Evolutionary conservation across 2,329 filamentous ascomycete species (phyloP).

Genomic region (Zymoseptoria brevis): DNA sequence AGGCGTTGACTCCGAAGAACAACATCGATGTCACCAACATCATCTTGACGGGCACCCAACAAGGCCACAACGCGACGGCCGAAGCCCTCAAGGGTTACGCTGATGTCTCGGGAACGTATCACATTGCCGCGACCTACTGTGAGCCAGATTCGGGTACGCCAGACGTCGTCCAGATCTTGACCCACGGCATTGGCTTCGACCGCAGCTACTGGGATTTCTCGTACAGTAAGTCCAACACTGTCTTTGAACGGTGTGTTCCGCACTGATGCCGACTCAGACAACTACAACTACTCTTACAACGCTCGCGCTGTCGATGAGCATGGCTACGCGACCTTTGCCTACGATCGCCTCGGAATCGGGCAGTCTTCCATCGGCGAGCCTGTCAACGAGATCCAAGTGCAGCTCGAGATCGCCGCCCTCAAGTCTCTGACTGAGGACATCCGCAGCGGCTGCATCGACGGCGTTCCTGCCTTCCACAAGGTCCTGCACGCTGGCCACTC

Average conservation of each 20-base stretch:
- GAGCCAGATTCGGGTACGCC: conserved; percentile 40
- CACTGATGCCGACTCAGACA: conserved; percentile 7
- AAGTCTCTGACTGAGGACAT: conserved; percentile 45
- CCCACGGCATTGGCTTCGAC: conserved; percentile 49
- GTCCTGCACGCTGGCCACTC: conserved; percentile 57
- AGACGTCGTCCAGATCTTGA: conserved; percentile 42
- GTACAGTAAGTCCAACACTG: conserved; percentile 32
- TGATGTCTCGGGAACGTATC: conserved; percentile 47
- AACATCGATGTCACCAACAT: conserved; percentile 54
- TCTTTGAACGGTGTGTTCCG: not conserved
- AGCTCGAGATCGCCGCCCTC: conserved; percentile 52
- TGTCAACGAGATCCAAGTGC: conserved; percentile 51
- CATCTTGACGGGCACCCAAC: conserved; percentile 42
- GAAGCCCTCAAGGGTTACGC: conserved; percentile 41
- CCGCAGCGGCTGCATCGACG: conserved; percentile 39
- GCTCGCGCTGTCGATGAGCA: conserved; percentile 46
- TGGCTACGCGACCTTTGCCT: conserved; percentile 53
- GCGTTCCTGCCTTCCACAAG: conserved; percentile 36
- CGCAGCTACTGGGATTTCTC: conserved; percentile 56
- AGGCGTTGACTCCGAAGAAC: conserved; percentile 35
- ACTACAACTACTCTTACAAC: conserved; percentile 57
- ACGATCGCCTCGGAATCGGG: conserved; percentile 56
- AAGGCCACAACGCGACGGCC: conserved; percentile 45
- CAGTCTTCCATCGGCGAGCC: conserved; percentile 52
- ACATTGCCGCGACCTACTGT: conserved; percentile 56